Percentiles rank a stretch among this genome's conserved stretches.
These are phyloP conservation scores for Serpula lacrymans DNA, from an alignment of 768 basidiomycete species.

Conservation along the genomic window DNA sequence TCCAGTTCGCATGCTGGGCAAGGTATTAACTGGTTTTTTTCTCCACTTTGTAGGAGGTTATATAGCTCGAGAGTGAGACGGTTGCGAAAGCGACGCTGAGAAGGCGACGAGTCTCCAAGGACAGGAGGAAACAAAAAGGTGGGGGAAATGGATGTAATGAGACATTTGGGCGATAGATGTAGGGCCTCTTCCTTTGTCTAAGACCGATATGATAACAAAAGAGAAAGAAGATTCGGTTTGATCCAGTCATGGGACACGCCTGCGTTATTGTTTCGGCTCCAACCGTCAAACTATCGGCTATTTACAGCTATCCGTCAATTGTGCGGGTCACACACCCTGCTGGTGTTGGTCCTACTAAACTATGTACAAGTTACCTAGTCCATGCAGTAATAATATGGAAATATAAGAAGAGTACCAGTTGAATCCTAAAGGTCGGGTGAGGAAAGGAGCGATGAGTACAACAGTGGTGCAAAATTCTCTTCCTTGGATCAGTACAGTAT, in stretches of 20 bases:
- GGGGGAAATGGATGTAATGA: not conserved
- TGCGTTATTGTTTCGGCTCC: conserved; percentile 7
- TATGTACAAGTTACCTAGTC: not conserved
- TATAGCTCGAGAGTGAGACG: too few relatives aligned
- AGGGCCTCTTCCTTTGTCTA: conserved; percentile 8
- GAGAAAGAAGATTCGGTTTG: conserved; percentile 5
- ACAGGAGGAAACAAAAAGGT: not conserved
- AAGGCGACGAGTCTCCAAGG: conserved; percentile 6
- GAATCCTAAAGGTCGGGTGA: too few relatives aligned
- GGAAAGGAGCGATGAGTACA: conserved; percentile 9
- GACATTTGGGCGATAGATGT: conserved; percentile 3
- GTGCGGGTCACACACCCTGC: not conserved
- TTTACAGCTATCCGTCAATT: not conserved
- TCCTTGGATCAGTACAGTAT: too few relatives aligned
- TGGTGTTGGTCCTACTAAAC: not conserved
- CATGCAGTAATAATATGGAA: not conserved
- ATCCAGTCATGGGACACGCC: not conserved
- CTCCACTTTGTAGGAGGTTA: too few relatives aligned
- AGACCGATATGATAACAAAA: conserved; percentile 3
- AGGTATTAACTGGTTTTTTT: too few relatives aligned
- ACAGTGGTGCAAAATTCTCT: conserved; percentile 3
- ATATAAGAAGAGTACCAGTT: conserved; percentile 1
- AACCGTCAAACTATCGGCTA: too few relatives aligned
- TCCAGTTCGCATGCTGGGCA: too few relatives aligned
- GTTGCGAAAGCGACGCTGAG: too few relatives aligned